Conservation (phyloP, 257 asterid species). For the Fraxinus cuspidata region DNA sequence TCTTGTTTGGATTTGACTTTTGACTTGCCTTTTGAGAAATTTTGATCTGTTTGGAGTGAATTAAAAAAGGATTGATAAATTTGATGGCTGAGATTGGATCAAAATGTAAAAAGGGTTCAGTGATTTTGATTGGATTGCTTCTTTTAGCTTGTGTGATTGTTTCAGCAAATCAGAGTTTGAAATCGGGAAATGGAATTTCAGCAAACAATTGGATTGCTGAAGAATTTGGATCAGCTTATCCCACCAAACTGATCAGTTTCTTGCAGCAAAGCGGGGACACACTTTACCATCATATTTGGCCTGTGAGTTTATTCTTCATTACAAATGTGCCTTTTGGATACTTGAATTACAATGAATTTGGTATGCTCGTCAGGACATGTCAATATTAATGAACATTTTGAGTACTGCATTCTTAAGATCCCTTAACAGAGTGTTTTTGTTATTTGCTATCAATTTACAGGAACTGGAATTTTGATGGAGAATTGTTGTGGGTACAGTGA, state of each 20-base stretch:
- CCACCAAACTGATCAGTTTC: constrained; percentile 31
- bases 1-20: constrained; percentile 25
- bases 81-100: constrained; percentile 48
- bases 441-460: constrained; percentile 24
- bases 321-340: not conserved
- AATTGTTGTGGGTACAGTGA: constrained; percentile 46
- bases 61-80: constrained; percentile 19
- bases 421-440: no score
- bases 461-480: constrained; percentile 60
- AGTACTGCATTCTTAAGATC: no score
- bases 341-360: not conserved
- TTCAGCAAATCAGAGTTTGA: constrained; percentile 35
- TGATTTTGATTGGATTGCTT: constrained; percentile 33
- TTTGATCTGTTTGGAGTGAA: constrained; percentile 31
- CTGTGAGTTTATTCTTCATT: constrained; percentile 40
- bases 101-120: constrained; percentile 30
- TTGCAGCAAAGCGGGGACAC: constrained; percentile 26
- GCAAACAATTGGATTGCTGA: constrained; percentile 32
- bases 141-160: constrained; percentile 39
- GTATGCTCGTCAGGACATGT: not conserved
- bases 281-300: constrained; percentile 50
- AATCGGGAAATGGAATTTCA: constrained; percentile 23
- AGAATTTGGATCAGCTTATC: constrained; percentile 25
- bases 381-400: no score
- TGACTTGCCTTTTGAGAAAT: constrained; percentile 8